phyloP scores from a whole-genome alignment of 1,139 yeast species.

The Saccharomyces pastorianus region DNA sequence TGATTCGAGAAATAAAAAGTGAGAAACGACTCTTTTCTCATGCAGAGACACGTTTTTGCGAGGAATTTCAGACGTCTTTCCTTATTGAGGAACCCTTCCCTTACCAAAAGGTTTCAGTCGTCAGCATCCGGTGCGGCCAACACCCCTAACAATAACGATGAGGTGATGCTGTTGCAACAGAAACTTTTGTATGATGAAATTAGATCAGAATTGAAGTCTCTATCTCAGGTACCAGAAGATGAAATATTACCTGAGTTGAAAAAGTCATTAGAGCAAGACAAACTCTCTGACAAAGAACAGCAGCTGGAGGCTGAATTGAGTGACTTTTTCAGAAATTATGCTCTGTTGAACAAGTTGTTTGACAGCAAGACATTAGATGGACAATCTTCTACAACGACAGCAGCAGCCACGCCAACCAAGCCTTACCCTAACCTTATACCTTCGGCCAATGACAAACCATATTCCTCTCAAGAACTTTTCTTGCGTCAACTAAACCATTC shows the following conservation, averaged over 20 bases:
- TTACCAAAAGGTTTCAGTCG: not conserved
- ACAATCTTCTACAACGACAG: slow-evolving; percentile 8
- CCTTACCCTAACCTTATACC: slow-evolving; percentile 32
- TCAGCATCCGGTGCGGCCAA: not conserved
- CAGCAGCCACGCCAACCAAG: slow-evolving; percentile 6
- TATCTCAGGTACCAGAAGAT: not conserved
- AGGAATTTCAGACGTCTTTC: not conserved
- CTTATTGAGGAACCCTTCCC: not conserved
- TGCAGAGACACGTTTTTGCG: not conserved
- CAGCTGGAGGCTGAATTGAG: slow-evolving; percentile 28
- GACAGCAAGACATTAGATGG: slow-evolving; percentile 7
- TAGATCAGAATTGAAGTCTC: not conserved
- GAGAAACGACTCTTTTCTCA: not conserved
- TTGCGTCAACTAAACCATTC: slow-evolving; percentile 60
- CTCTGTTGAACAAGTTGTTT: slow-evolving; percentile 19
- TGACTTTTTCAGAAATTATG: slow-evolving; percentile 23
- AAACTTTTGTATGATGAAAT: not conserved
- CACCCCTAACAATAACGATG: not conserved
- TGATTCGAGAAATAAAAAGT: not conserved
- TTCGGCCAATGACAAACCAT: slow-evolving; percentile 40
- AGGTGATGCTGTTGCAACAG: slow-evolving; percentile 1
- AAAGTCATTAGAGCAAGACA: not conserved
- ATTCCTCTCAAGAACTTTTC: slow-evolving; percentile 67
- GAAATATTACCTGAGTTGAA: not conserved
- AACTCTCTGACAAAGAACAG: slow-evolving; percentile 21